A percentile compares a stretch with the other conserved stretches of the same genome.
Conservation (phyloP, 305 asterid species). For the Fraxinus paxiana region DNA sequence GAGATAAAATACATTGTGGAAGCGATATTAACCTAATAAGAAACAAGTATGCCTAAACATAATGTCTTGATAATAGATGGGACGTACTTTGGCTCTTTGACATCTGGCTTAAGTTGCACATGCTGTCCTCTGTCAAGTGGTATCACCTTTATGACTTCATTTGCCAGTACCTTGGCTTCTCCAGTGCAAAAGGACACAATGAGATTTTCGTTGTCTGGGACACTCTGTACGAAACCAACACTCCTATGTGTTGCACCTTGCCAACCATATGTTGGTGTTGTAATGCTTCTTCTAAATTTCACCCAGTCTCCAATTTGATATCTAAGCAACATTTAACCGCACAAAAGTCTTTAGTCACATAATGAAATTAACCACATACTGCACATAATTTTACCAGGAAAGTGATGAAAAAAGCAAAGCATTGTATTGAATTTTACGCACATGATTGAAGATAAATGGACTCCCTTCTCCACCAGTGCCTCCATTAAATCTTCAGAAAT, state of each 20-base stretch:
- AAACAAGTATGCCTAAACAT: not conserved
- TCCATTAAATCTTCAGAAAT: conserved; percentile 90
- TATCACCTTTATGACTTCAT: conserved; percentile 81
- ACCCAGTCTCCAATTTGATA: conserved; percentile 93
- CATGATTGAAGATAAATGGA: conserved; percentile 75
- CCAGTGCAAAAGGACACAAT: conserved; percentile 79
- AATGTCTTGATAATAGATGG: conserved; percentile 16
- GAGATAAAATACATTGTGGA: not conserved
- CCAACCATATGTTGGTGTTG: conserved; percentile 82
- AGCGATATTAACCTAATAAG: not conserved
- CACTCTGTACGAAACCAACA: conserved; percentile 90
- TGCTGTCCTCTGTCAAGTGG: conserved; percentile 96
- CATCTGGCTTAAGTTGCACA: conserved; percentile 80
- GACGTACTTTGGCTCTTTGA: conserved; percentile 77
- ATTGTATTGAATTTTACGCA: conserved; percentile 29
- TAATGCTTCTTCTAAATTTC: conserved; percentile 68
- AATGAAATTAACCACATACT: conserved; percentile 22
- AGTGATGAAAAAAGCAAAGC: conserved; percentile 14
- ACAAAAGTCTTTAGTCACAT: conserved; percentile 16
- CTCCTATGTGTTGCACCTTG: conserved; percentile 85
- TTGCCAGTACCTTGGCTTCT: conserved; percentile 58
- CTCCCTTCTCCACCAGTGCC: conserved; percentile 66
- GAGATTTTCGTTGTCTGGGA: conserved; percentile 68
- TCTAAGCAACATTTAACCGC: conserved; percentile 36
- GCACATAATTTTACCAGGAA: conserved; percentile 20